These are phyloP conservation scores for Leccinellum luteum DNA, from an alignment of 768 basidiomycete species.

Conservation along the genomic window DNA sequence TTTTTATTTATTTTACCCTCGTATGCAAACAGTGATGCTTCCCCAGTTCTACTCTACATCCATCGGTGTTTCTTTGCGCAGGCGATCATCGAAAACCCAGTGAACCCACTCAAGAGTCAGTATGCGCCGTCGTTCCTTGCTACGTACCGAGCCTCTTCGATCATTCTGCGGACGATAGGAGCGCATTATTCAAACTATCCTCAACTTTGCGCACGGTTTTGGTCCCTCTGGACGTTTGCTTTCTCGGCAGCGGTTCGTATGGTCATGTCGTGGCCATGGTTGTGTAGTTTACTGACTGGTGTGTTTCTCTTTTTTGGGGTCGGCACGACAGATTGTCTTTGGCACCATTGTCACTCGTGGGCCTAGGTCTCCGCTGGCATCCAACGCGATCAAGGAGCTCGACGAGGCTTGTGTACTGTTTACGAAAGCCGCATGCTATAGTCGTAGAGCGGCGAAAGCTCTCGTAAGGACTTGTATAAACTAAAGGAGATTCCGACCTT, in stretches of 20 bases:
- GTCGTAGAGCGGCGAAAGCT: constrained; percentile 62
- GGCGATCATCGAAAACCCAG: constrained; percentile 65
- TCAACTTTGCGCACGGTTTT: constrained; percentile 50
- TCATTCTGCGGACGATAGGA: constrained; percentile 49
- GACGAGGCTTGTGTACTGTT: constrained; percentile 69
- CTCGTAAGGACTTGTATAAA: constrained; percentile 42
- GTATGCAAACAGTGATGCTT: not conserved
- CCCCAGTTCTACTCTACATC: constrained; percentile 56
- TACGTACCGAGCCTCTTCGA: constrained; percentile 55
- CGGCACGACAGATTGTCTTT: constrained; percentile 57
- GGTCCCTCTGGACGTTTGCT: constrained; percentile 61
- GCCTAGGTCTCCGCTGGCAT: constrained; percentile 65
- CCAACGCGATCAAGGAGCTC: constrained; percentile 65
- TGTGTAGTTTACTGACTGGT: constrained; percentile 1
- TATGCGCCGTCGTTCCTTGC: constrained; percentile 67
- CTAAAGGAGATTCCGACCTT: not conserved
- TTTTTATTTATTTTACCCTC: not conserved
- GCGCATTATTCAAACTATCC: constrained; percentile 50
- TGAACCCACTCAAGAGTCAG: constrained; percentile 61
- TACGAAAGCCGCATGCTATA: constrained; percentile 54
- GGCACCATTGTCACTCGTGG: constrained; percentile 76
- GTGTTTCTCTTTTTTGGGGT: not conserved
- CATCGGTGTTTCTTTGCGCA: constrained; percentile 71
- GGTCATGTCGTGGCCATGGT: not conserved
- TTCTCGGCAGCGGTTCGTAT: constrained; percentile 54